A percentile compares a stretch with the other conserved stretches of the same genome.
Conservation (phyloP, 106 monocot species). For the Dendrobium chrysotoxum region DNA sequence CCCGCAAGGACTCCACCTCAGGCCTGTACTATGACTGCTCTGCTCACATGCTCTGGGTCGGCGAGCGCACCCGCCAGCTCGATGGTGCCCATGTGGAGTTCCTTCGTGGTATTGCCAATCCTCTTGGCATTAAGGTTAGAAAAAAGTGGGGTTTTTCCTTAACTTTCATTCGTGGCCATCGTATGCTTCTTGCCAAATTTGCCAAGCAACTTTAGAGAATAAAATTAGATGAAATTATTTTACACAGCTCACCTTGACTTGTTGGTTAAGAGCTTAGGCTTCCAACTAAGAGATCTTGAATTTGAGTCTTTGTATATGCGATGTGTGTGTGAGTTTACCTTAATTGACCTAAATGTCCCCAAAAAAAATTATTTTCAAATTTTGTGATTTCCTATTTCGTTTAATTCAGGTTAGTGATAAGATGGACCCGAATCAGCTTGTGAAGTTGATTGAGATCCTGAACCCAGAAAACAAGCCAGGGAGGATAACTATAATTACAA, state of each 20-base stretch:
- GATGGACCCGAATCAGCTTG: slow-evolving; percentile 61
- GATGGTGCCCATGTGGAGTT: slow-evolving; percentile 91
- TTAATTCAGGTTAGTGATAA: slow-evolving; percentile 55
- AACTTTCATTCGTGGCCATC: too few species aligned
- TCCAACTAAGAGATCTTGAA: too few species aligned
- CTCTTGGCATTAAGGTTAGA: slow-evolving; percentile 67
- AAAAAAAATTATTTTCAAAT: too few species aligned
- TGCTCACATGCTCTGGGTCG: slow-evolving; percentile 89
- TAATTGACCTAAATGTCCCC: too few species aligned
- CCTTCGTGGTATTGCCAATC: slow-evolving; percentile 77
- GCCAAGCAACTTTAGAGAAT: too few species aligned
- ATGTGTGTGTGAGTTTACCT: too few species aligned
- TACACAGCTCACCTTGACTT: too few species aligned
- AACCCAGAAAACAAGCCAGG: slow-evolving; percentile 64
- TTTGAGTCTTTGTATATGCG: too few species aligned
- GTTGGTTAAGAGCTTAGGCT: too few species aligned
- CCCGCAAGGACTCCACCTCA: slow-evolving; percentile 64
- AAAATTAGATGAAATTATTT: too few species aligned
- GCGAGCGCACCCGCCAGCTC: slow-evolving; percentile 83
- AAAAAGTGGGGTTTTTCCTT: not conserved
- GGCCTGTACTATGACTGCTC: slow-evolving; percentile 70
- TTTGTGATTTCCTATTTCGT: not conserved
- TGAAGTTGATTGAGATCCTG: slow-evolving; percentile 63
- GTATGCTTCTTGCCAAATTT: too few species aligned
- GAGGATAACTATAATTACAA: slow-evolving; percentile 61